Percentiles rank a stretch among this genome's conserved stretches.
phyloP scores from a whole-genome alignment of 2,329 filamentous ascomycete genomes.

The Sclerotinia trifoliorum region DNA sequence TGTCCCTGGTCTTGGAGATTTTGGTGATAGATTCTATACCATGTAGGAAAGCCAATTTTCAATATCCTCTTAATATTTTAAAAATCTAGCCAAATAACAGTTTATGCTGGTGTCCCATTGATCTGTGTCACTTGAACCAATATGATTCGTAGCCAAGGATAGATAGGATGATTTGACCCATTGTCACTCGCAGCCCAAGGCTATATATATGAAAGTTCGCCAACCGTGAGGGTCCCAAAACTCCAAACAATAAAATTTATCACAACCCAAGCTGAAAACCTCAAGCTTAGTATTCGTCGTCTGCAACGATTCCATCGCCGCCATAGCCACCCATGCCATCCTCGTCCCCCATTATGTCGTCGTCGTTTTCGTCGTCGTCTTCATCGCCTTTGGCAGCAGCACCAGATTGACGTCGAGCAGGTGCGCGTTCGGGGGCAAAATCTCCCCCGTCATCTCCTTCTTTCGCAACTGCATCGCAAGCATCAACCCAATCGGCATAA shows the following conservation, averaged over 20 bases:
- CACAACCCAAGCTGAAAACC: background rate
- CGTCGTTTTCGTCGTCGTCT: conserved; percentile 41
- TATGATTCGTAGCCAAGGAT: conserved; percentile 3
- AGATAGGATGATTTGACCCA: conserved; percentile 1
- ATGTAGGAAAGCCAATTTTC: conserved; percentile 51
- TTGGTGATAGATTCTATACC: conserved; percentile 94
- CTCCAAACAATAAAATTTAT: conserved; percentile 11
- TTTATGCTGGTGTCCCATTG: background rate
- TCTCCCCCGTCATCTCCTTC: conserved; percentile 46
- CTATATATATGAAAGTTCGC: background rate
- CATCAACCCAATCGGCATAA: conserved; percentile 98
- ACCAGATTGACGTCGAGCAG: conserved; percentile 26
- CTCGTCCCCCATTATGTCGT: conserved; percentile 40
- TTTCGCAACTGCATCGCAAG: conserved; percentile 73
- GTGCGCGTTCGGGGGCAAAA: conserved; percentile 31
- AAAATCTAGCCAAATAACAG: conserved; percentile 8
- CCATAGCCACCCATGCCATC: conserved; percentile 54
- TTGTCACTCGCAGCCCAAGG: conserved; percentile 1
- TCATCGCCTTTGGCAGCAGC: conserved; percentile 35
- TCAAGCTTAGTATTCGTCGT: conserved; percentile 52
- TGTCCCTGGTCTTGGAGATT: conserved; percentile 88
- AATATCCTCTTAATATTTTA: conserved; percentile 7
- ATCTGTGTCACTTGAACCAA: conserved; percentile 6
- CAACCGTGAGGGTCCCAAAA: conserved; percentile 16
- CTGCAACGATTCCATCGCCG: conserved; percentile 53